Percentiles rank a stretch among this genome's conserved stretches.
Evolutionary conservation across 1,139 yeast species (phyloP).

Genomic region (Diutina neorugosa): DNA sequence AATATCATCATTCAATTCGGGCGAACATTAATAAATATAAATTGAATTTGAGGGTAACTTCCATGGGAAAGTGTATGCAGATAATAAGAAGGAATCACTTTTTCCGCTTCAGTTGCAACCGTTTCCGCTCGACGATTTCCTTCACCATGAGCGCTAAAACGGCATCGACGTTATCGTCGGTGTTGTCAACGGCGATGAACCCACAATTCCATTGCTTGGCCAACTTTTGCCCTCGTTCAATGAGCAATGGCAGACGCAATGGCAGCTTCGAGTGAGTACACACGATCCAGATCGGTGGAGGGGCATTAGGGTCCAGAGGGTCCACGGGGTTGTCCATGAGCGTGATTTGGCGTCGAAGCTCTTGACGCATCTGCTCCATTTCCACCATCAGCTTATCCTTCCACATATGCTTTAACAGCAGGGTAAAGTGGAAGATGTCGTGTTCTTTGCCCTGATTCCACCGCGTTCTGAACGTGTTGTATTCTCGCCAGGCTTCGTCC

Average conservation of each 20-base stretch:
- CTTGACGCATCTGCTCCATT: conserved; percentile 6
- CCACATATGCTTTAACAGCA: conserved; percentile 38
- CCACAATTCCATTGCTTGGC: conserved; percentile 55
- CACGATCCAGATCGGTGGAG: conserved; percentile 58
- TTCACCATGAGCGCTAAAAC: conserved; percentile 43
- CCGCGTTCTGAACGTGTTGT: conserved; percentile 34
- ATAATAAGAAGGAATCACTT: neutral
- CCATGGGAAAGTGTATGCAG: neutral
- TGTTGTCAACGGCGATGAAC: conserved; percentile 43
- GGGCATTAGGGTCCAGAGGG: conserved; percentile 35
- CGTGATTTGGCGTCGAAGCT: conserved; percentile 8
- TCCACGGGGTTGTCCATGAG: conserved; percentile 20
- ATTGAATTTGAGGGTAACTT: too few relatives aligned
- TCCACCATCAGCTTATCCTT: neutral
- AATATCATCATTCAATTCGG: too few relatives aligned
- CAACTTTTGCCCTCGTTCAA: conserved; percentile 42
- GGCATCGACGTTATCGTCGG: conserved; percentile 40
- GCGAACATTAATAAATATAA: too few relatives aligned
- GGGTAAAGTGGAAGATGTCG: conserved; percentile 49
- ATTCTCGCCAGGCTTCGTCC: conserved; percentile 67
- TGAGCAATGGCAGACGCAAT: conserved; percentile 43
- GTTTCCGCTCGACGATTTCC: conserved; percentile 38
- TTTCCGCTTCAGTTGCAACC: conserved; percentile 4
- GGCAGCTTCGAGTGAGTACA: conserved; percentile 49
- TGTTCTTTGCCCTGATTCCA: conserved; percentile 57